A percentile compares a stretch with the other conserved stretches of the same genome.
Conservation (phyloP, 2,329 filamentous ascomycete species). For the Fusarium verticillioides region DNA sequence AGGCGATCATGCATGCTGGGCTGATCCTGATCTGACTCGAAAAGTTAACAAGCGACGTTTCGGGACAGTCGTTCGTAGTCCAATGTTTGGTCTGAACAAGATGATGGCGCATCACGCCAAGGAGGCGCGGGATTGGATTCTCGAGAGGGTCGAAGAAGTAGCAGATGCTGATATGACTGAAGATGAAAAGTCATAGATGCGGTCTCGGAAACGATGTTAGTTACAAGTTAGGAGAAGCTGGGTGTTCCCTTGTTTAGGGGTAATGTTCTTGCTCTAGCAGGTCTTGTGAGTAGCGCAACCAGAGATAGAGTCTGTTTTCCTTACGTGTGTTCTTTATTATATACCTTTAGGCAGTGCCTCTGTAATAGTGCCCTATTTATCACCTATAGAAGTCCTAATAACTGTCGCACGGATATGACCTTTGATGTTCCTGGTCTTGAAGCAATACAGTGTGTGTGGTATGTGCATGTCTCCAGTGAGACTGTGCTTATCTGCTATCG, state of each 20-base stretch:
- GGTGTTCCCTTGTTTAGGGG: neutral
- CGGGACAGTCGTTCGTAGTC: slow-evolving; percentile 66
- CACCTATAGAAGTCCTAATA: neutral
- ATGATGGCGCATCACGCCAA: slow-evolving; percentile 67
- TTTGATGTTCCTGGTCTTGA: neutral
- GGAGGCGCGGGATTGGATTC: slow-evolving; percentile 65
- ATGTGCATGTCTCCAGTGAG: neutral
- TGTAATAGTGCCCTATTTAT: neutral
- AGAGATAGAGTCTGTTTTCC: slow-evolving; percentile 3
- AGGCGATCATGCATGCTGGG: slow-evolving; percentile 80
- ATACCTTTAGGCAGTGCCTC: slow-evolving; percentile 2
- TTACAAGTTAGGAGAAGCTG: neutral
- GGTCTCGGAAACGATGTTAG: neutral
- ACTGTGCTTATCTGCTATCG: slow-evolving; percentile 37
- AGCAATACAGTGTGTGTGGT: neutral
- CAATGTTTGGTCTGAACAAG: slow-evolving; percentile 58
- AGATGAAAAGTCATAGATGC: slow-evolving; percentile 54
- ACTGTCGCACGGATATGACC: neutral
- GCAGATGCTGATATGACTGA: slow-evolving; percentile 60
- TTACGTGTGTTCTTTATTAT: slow-evolving; percentile 11
- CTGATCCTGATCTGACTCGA: slow-evolving; percentile 66
- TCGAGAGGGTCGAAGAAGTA: slow-evolving; percentile 50
- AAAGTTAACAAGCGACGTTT: slow-evolving; percentile 71
- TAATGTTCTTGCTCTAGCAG: neutral
- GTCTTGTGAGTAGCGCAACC: neutral